Evolutionary conservation across 2,329 filamentous ascomycete genomes (phyloP), one percentile per base, ranked within the genome.

Genomic region (Paramyrothecium sp.): DNA sequence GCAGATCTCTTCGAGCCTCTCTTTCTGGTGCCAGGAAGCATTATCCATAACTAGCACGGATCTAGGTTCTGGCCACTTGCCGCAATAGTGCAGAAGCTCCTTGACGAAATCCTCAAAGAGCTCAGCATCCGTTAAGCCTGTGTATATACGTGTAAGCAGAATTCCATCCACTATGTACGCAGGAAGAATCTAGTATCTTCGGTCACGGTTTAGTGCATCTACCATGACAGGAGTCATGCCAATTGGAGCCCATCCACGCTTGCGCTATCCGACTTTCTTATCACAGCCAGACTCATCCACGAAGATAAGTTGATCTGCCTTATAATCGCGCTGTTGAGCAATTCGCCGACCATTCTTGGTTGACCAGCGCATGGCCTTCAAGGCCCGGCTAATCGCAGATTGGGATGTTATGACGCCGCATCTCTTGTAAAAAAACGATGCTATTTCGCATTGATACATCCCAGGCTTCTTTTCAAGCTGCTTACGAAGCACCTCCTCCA

Each of bases 21-120:
- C 60, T 41, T 58, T 67, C 47, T 62, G 56, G 60, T 73, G 66
- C 51, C 67, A 68, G 16, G 67, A 69, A 16, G 67, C 67, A 59
- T 72, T 73, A 56, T 74, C 70, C 61, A 73, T 72, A 17, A 72
- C 57, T n/a, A 72, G 65, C 17, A 73, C 66, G 17, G 69, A 73
- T 38, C 69, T 68, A 34, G 64, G 67, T 56, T 69, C 65, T 33
- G 66, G 69, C 60, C 61, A 73, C 54, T 58, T 66, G 26, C 68
- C 60, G 54, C 66, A 73, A 51, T 66, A 58, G 20, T 61, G 64
- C 20, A 75, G 63, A 11, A 73, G 61, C 60, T 72, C 63, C 56
- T 69, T 60, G 53, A 71, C 61, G 58, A 68, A 71, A 55, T 69
- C 63, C 51, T 69, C 62, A 58, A 70, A 71, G 49, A 67, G 51